Conservation (phyloP, 495 filamentous ascomycete genomes). For the Neurospora sp. region DNA sequence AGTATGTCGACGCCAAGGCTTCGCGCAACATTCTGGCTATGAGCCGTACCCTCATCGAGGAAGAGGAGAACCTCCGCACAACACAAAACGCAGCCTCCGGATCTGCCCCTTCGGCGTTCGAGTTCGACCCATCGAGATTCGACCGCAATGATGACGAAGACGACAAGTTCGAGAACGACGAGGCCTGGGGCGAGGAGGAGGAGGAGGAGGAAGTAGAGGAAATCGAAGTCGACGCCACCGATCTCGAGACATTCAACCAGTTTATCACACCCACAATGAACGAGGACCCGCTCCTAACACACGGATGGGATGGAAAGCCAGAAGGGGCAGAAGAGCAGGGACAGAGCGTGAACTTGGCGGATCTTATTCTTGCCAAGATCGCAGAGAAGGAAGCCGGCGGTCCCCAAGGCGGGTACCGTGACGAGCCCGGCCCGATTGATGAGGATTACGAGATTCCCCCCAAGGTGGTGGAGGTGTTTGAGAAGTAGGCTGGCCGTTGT, state of each 20-base stretch:
- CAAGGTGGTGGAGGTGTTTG: slow-evolving; percentile 89
- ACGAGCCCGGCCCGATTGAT: slow-evolving; percentile 39
- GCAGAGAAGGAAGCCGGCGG: slow-evolving; percentile 75
- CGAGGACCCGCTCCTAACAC: slow-evolving; percentile 41
- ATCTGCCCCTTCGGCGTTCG: slow-evolving; percentile 28
- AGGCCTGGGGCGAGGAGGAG: slow-evolving; percentile 59
- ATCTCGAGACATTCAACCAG: slow-evolving; percentile 81
- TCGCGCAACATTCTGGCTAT: slow-evolving; percentile 82
- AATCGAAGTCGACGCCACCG: slow-evolving; percentile 78
- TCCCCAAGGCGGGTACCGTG: slow-evolving; percentile 17
- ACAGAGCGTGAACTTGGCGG: slow-evolving; percentile 71
- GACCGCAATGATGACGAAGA: slow-evolving; percentile 21
- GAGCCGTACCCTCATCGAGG: slow-evolving; percentile 71
- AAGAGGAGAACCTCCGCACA: slow-evolving; percentile 37
- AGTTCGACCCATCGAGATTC: slow-evolving; percentile 31
- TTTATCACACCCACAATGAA: slow-evolving; percentile 58
- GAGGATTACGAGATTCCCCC: slow-evolving; percentile 79
- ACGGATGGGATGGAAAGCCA: slow-evolving; percentile 35
- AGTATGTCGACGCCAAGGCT: slow-evolving; percentile 74
- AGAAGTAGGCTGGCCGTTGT: slow-evolving; percentile 50
- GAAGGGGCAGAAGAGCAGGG: slow-evolving; percentile 37
- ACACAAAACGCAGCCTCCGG: not conserved
- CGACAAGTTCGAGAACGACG: slow-evolving; percentile 42
- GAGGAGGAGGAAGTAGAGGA: slow-evolving; percentile 72
- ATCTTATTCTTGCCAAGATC: slow-evolving; percentile 88